phyloP scores from a whole-genome alignment of 805 yeast genomes.

The Wickerhamiella lipophila region DNA sequence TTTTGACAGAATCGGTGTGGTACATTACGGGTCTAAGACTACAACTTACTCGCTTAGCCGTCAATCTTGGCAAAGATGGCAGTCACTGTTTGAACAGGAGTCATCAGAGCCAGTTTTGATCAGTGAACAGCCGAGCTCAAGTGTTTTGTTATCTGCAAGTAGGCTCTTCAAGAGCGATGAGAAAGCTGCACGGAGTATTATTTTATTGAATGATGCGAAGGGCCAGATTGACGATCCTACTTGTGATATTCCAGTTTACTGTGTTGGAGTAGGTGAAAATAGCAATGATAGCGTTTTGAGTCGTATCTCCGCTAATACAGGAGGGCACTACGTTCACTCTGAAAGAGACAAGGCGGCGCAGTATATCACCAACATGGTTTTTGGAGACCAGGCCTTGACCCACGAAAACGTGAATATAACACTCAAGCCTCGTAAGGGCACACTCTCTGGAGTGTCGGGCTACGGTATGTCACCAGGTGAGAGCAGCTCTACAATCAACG shows the following conservation, averaged over 20 bases:
- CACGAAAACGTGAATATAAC: conserved; percentile 5
- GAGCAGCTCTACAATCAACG: not conserved
- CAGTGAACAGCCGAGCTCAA: not conserved
- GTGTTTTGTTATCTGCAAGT: not conserved
- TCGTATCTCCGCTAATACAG: conserved; percentile 1
- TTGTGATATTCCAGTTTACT: conserved; percentile 5
- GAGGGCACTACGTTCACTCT: conserved; percentile 6
- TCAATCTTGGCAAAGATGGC: conserved; percentile 11
- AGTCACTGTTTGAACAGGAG: not conserved
- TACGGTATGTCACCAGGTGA: conserved; percentile 3
- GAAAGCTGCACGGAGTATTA: not conserved
- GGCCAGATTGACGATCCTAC: not conserved
- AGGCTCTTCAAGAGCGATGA: not conserved
- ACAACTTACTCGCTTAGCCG: conserved; percentile 3
- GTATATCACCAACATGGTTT: conserved; percentile 4
- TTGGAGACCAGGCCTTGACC: conserved; percentile 8
- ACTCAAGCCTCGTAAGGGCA: conserved; percentile 9
- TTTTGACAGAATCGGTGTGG: conserved; percentile 13
- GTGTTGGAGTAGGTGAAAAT: conserved; percentile 5
- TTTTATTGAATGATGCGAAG: not conserved
- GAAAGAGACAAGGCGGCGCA: not conserved
- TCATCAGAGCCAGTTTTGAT: not conserved
- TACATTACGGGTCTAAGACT: conserved; percentile 5
- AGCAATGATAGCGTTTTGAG: conserved; percentile 1
- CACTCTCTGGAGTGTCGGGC: not conserved